phyloP scores from a whole-genome alignment of 768 basidiomycete species.

The Leucocoprinus leucothites region DNA sequence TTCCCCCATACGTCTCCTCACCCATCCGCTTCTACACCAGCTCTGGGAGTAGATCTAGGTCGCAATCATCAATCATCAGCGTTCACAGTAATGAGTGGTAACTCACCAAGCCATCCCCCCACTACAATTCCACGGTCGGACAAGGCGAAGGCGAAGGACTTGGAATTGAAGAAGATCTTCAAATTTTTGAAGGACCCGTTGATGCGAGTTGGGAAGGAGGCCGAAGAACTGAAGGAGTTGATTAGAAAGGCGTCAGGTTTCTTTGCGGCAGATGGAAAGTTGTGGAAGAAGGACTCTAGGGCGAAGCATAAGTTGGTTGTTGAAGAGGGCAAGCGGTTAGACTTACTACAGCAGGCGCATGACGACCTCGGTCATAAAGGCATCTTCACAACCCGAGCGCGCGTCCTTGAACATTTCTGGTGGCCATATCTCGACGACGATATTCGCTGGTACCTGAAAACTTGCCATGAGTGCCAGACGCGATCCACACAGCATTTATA shows the following conservation, averaged over 20 bases:
- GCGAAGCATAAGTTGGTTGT: slow-evolving; percentile 18
- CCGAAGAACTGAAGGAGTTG: no score
- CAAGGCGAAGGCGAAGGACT: slow-evolving; percentile 4
- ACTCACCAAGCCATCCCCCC: background rate
- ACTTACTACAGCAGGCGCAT: slow-evolving; percentile 18
- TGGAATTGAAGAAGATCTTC: slow-evolving; percentile 9
- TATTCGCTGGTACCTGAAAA: slow-evolving; percentile 26
- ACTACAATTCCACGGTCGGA: no score
- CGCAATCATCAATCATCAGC: no score
- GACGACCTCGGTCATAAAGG: slow-evolving; percentile 26
- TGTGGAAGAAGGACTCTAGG: slow-evolving; percentile 17
- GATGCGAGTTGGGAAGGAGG: background rate
- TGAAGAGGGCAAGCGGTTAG: slow-evolving; percentile 8
- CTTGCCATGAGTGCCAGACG: slow-evolving; percentile 29
- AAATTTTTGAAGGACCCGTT: slow-evolving; percentile 6
- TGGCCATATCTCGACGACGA: slow-evolving; percentile 27
- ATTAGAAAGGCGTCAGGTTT: no score
- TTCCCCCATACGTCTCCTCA: background rate
- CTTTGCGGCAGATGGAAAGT: no score
- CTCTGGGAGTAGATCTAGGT: background rate
- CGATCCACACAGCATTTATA: slow-evolving; percentile 18
- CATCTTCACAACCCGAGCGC: slow-evolving; percentile 17
- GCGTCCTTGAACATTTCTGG: slow-evolving; percentile 21
- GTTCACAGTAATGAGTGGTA: no score
- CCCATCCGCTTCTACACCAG: background rate